A percentile compares a stretch with the other conserved stretches of the same genome.
These are phyloP conservation scores for Fusarium sp. DNA, from an alignment of 2,329 filamentous ascomycete genomes.

Conservation along the genomic window DNA sequence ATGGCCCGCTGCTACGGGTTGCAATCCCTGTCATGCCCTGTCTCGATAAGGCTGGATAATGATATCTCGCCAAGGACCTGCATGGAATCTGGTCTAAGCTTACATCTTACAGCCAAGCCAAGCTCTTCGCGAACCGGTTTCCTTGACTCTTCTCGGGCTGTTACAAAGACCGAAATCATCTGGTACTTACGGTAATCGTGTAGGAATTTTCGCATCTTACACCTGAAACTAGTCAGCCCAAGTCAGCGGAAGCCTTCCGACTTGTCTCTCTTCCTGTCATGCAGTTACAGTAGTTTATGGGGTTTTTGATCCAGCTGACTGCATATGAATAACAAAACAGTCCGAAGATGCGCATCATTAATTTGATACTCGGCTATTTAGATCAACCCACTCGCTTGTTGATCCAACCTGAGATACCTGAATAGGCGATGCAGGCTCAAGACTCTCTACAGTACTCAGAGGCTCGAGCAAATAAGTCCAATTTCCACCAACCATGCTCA, in stretches of 20 bases:
- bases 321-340: conserved; percentile 10
- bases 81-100: conserved; percentile 31
- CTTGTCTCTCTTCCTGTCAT: conserved; percentile 9
- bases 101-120: conserved; percentile 1
- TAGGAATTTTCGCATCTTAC: conserved; percentile 20
- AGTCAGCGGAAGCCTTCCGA: conserved; percentile 23
- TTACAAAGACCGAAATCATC: conserved; percentile 25
- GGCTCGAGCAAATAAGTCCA: conserved; percentile 7
- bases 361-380: conserved; percentile 26
- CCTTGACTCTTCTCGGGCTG: conserved; percentile 3
- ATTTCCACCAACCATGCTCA: conserved; percentile 39
- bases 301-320: conserved; percentile 24
- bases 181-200: not conserved
- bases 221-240: conserved; percentile 43
- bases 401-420: not conserved
- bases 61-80: conserved; percentile 29
- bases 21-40: conserved; percentile 3
- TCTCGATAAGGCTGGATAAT: conserved; percentile 35
- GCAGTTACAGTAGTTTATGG: conserved; percentile 33
- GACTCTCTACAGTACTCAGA: not conserved
- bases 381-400: conserved; percentile 7
- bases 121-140: conserved; percentile 37
- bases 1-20: conserved; percentile 28
- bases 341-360: conserved; percentile 35
- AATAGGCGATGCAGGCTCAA: conserved; percentile 9